A percentile compares a stretch with the other conserved stretches of the same genome.
phyloP scores from a whole-genome alignment of 805 yeast genomes.

The Pichia membranifaciens region DNA sequence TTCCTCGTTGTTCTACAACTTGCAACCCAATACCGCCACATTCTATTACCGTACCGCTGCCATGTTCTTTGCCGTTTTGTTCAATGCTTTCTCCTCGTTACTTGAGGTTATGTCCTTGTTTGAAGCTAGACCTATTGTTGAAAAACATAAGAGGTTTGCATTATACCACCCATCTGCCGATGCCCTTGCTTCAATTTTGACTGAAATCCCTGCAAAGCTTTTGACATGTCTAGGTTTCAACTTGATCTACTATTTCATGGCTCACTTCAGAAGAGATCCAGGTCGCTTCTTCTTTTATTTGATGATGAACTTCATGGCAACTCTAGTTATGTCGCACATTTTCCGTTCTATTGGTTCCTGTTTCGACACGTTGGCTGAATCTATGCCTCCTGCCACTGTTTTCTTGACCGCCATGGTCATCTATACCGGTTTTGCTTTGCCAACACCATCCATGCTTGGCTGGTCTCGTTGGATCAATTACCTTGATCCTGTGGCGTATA shows the following conservation, averaged over 20 bases:
- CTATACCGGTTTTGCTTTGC: slow-evolving; percentile 55
- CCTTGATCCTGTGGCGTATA: slow-evolving; percentile 51
- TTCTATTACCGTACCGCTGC: slow-evolving; percentile 56
- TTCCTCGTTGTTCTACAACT: slow-evolving; percentile 54
- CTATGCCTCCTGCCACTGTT: slow-evolving; percentile 55
- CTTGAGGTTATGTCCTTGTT: slow-evolving; percentile 51
- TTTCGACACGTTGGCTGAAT: slow-evolving; percentile 41
- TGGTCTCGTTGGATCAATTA: slow-evolving; percentile 66
- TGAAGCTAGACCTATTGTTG: slow-evolving; percentile 53
- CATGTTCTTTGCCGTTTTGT: slow-evolving; percentile 60
- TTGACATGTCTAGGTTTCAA: slow-evolving; percentile 42
- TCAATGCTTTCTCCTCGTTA: slow-evolving; percentile 56
- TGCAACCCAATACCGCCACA: slow-evolving; percentile 36
- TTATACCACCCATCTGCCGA: slow-evolving; percentile 55
- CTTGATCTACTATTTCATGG: slow-evolving; percentile 47
- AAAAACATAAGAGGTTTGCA: slow-evolving; percentile 52
- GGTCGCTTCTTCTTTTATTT: slow-evolving; percentile 52
- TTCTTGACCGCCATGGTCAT: slow-evolving; percentile 41
- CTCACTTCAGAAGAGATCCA: slow-evolving; percentile 43
- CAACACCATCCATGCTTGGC: slow-evolving; percentile 50
- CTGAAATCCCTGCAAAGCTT: slow-evolving; percentile 51
- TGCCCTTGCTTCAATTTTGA: slow-evolving; percentile 54
- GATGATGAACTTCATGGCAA: slow-evolving; percentile 37
- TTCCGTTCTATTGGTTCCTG: slow-evolving; percentile 50
- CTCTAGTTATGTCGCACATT: slow-evolving; percentile 49